A percentile compares a stretch with the other conserved stretches of the same genome.
phyloP scores from a whole-genome alignment of 2,329 filamentous ascomycete genomes.

The Sporothrix luriei region DNA sequence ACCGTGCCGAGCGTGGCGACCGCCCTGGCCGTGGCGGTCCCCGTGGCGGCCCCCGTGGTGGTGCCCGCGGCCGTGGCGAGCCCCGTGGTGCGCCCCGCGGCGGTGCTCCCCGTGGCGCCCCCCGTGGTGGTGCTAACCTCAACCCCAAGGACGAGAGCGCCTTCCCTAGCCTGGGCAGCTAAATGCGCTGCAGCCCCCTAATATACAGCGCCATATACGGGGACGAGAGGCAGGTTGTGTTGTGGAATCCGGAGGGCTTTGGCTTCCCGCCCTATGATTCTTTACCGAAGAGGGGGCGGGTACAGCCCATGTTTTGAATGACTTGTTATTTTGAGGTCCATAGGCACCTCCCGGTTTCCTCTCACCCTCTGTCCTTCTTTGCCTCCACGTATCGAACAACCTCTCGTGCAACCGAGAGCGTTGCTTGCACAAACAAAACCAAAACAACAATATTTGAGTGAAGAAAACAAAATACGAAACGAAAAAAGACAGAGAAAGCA shows the following conservation, averaged over 20 bases:
- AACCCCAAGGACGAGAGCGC: conserved; percentile 61
- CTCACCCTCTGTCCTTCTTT: background rate
- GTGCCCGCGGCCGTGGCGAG: conserved; percentile 46
- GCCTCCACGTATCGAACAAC: background rate
- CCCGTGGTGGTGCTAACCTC: conserved; percentile 53
- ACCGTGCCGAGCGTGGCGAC: conserved; percentile 51
- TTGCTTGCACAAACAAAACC: background rate
- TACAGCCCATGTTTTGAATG: background rate
- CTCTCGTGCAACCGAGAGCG: background rate
- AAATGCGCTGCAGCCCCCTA: conserved; percentile 28
- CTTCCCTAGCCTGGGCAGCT: conserved; percentile 63
- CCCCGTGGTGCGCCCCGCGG: conserved; percentile 50
- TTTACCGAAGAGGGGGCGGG: background rate
- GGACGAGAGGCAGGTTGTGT: background rate
- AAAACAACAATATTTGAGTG: background rate
- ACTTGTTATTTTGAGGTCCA: conserved; percentile 17
- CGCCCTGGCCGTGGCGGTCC: conserved; percentile 51
- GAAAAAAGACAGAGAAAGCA: background rate
- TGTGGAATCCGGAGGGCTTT: background rate
- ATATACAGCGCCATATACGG: background rate
- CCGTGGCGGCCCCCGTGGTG: conserved; percentile 46
- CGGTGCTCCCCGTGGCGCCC: conserved; percentile 50
- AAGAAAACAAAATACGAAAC: background rate
- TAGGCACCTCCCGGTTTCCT: conserved; percentile 3
- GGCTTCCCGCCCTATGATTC: background rate